These are phyloP conservation scores for Sarocladiaceae sp. DNA, from an alignment of 2,329 filamentous ascomycete species.

Conservation along the genomic window DNA sequence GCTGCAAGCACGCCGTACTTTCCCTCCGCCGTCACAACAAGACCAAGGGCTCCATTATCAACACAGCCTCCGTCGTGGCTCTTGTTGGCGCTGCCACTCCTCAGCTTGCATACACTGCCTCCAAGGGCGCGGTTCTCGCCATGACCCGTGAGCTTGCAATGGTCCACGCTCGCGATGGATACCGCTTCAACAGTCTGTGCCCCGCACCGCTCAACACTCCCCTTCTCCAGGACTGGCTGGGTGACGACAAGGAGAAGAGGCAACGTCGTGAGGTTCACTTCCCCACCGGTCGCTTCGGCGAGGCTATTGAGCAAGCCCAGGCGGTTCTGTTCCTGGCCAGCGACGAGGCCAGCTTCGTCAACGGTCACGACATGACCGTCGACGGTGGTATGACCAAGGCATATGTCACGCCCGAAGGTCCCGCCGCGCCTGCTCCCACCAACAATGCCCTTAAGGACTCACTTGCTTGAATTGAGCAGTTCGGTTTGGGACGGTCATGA, in stretches of 20 bases:
- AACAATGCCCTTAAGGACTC: constrained; percentile 56
- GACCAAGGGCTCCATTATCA: constrained; percentile 78
- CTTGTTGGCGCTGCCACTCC: constrained; percentile 83
- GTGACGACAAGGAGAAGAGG: constrained; percentile 79
- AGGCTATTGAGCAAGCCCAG: constrained; percentile 90
- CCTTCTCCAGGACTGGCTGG: constrained; percentile 88
- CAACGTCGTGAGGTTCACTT: constrained; percentile 84
- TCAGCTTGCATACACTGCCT: constrained; percentile 88
- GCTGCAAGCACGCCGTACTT: constrained; percentile 85
- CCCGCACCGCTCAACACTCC: constrained; percentile 91
- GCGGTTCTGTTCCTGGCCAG: constrained; percentile 84
- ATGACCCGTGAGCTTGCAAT: constrained; percentile 88
- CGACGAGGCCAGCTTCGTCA: constrained; percentile 86
- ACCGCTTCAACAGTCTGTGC: constrained; percentile 86
- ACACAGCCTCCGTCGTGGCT: constrained; percentile 86
- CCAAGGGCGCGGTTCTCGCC: constrained; percentile 87
- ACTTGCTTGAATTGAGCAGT: constrained; percentile 18
- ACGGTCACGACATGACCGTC: constrained; percentile 88
- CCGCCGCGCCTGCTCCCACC: constrained; percentile 46
- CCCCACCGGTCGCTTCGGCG: constrained; percentile 81
- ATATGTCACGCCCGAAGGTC: constrained; percentile 69
- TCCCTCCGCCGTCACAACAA: constrained; percentile 77
- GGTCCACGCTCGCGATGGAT: constrained; percentile 84
- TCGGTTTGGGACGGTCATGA: no score
- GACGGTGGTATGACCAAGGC: constrained; percentile 95